A percentile compares a stretch with the other conserved stretches of the same genome.
Evolutionary conservation across 2,329 filamentous ascomycete genomes (phyloP).

Genomic region (Diaporthe citrichinensis): DNA sequence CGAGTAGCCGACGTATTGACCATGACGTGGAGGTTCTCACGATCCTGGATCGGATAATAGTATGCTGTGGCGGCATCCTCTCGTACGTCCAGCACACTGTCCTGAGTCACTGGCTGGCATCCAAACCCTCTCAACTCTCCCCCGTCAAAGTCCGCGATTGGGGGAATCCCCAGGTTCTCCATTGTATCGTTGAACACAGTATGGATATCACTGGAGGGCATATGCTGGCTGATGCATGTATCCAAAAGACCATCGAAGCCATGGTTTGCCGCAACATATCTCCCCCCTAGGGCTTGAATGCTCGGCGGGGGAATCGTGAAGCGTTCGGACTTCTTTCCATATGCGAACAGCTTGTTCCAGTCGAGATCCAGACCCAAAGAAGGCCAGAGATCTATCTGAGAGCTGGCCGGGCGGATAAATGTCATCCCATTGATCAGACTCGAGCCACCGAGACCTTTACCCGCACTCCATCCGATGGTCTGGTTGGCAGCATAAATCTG

Average conservation of each 20-base stretch:
- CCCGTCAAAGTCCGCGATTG: slow-evolving; percentile 4
- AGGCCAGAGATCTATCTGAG: slow-evolving; percentile 8
- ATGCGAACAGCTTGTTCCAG: not conserved
- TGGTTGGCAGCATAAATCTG: slow-evolving; percentile 7
- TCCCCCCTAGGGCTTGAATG: not conserved
- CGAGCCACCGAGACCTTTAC: slow-evolving; percentile 10
- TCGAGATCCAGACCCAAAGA: slow-evolving; percentile 2
- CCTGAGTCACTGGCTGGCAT: slow-evolving; percentile 5
- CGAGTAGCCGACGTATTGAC: slow-evolving; percentile 21
- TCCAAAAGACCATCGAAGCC: slow-evolving; percentile 4
- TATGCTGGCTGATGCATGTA: slow-evolving; percentile 11
- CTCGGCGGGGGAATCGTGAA: not conserved
- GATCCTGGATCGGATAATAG: slow-evolving; percentile 9
- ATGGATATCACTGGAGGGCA: slow-evolving; percentile 8
- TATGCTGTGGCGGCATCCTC: slow-evolving; percentile 8
- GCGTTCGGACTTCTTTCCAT: slow-evolving; percentile 6
- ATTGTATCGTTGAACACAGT: slow-evolving; percentile 7
- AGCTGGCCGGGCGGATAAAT: slow-evolving; percentile 8
- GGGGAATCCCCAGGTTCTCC: not conserved
- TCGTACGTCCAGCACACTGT: slow-evolving; percentile 1
- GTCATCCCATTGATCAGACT: slow-evolving; percentile 11
- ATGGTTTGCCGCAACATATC: slow-evolving; percentile 3
- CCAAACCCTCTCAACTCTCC: slow-evolving; percentile 3
- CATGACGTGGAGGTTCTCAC: slow-evolving; percentile 10
- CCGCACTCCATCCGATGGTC: not conserved